Conservation (phyloP, 345 rosid species). For the Clausena lansium region DNA sequence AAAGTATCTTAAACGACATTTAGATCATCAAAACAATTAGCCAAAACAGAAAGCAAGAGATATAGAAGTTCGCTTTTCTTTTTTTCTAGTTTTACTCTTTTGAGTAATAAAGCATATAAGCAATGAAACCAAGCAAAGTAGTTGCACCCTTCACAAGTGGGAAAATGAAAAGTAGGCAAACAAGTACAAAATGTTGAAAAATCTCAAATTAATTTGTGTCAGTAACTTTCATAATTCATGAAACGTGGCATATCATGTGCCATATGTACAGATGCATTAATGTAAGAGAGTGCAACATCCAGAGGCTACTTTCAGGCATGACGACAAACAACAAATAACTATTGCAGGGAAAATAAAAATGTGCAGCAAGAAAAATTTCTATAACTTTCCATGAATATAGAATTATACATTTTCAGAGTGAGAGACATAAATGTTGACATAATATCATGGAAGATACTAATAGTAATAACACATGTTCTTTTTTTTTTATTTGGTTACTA, state of each 20-base stretch:
- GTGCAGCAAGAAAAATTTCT: neutral
- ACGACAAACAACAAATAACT: neutral
- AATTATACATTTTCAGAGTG: neutral
- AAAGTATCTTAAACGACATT: neutral
- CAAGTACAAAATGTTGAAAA: neutral
- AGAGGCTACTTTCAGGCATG: neutral
- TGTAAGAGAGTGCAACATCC: neutral
- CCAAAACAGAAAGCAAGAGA: neutral
- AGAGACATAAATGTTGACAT: neutral
- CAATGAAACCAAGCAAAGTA: neutral
- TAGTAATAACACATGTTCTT: neutral
- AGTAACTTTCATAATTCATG: neutral
- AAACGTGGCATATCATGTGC: neutral
- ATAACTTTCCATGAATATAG: neutral
- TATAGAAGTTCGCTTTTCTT: neutral
- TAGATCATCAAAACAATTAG: neutral
- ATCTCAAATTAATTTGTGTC: neutral
- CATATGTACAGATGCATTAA: neutral
- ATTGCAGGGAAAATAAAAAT: neutral
- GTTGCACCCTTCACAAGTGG: neutral
- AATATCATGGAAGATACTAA: neutral
- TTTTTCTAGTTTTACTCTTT: neutral
- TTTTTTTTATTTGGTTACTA: neutral
- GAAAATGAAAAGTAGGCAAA: neutral
- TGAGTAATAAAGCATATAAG: no score